These are phyloP conservation scores for Quercus lobata DNA, from an alignment of 331 rosid species.

Conservation along the genomic window DNA sequence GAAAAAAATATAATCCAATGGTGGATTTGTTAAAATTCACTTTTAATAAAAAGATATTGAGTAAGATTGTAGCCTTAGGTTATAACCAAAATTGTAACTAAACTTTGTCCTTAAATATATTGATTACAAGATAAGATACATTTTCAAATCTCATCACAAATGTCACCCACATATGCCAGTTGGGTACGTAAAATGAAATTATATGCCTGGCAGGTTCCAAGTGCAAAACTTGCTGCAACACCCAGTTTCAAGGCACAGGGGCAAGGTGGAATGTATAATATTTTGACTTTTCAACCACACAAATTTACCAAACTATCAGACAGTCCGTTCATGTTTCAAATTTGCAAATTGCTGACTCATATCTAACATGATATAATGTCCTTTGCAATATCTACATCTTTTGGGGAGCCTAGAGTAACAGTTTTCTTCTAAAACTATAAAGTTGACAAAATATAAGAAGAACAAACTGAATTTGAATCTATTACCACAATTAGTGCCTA, in stretches of 20 bases:
- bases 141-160: background rate
- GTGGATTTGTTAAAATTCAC: no score
- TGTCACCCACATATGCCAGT: background rate
- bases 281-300: background rate
- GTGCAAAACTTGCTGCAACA: background rate
- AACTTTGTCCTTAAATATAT: background rate
- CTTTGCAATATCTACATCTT: background rate
- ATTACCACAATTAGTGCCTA: conserved; percentile 97
- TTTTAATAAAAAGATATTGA: no score
- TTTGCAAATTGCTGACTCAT: background rate
- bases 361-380: background rate
- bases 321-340: background rate
- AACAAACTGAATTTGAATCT: background rate
- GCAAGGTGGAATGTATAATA: background rate
- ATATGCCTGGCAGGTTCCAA: background rate
- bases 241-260: background rate
- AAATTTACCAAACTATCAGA: background rate
- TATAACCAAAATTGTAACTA: no score
- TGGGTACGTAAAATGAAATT: background rate
- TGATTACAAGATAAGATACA: background rate
- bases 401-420: background rate
- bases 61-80: no score
- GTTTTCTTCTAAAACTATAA: background rate
- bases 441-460: background rate
- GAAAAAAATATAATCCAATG: no score